Percentiles rank a stretch among this genome's conserved stretches.
These are phyloP conservation scores for Pistacia integerrima DNA, from an alignment of 345 rosid genomes.

Conservation along the genomic window DNA sequence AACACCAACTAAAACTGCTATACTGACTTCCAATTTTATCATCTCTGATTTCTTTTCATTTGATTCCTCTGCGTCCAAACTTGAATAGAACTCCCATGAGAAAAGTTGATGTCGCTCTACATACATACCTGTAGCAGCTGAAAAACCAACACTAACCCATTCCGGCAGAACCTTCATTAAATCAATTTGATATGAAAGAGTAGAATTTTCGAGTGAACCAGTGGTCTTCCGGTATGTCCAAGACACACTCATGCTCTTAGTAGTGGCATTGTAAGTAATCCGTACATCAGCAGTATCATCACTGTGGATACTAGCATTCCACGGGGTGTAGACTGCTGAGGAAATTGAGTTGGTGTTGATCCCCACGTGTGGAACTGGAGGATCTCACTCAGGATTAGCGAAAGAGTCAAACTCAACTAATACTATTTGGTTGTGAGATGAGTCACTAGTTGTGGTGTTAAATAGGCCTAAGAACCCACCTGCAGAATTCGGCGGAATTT, in stretches of 20 bases:
- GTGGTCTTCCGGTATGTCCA: constrained; percentile 29
- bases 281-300: constrained; percentile 30
- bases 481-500: constrained; percentile 28
- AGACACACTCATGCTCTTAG: constrained; percentile 33
- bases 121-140: constrained; percentile 31
- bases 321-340: constrained; percentile 29
- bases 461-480: constrained; percentile 33
- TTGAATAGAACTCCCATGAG: constrained; percentile 50
- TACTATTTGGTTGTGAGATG: constrained; percentile 21
- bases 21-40: not conserved
- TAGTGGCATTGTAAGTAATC: constrained; percentile 36
- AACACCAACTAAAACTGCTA: constrained; percentile 19
- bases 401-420: constrained; percentile 28
- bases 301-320: constrained; percentile 44
- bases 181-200: constrained; percentile 34
- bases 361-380: constrained; percentile 37
- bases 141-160: constrained; percentile 40
- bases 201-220: constrained; percentile 21
- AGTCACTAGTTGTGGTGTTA: constrained; percentile 19
- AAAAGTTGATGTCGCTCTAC: constrained; percentile 20
- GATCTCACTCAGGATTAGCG: constrained; percentile 33
- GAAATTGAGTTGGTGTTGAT: constrained; percentile 43
- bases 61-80: not conserved
- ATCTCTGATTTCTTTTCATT: not conserved
- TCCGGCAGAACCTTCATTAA: constrained; percentile 31